Base-by-base conservation (phyloP, 768 basidiomycete genomes). In the Leccinum broughii region DNA sequence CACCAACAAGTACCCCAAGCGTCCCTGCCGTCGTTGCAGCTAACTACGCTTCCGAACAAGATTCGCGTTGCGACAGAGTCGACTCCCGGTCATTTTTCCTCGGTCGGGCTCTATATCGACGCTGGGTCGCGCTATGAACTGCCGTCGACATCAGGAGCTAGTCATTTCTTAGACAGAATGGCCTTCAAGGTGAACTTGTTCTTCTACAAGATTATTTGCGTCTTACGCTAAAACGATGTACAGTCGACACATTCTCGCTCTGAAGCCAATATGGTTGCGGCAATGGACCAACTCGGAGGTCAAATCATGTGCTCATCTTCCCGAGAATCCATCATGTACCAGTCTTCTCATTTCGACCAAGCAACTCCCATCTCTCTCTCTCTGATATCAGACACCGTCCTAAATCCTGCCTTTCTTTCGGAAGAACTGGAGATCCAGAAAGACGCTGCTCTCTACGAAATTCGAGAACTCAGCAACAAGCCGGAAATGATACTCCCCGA, bases 281-380 rank as follows among this genome's bases (percentile, higher is more conserved):
- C 89, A 41, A 89, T 96, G 68, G 88, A 93, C 71, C 81, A 82
- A 3, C 81, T 96, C 35, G 95, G 96, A 44, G 93, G 94, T 15
- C 93, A 96, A 77, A 94, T 98, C 60, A 81, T 90, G 75, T 94
- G 91, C 70, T 88, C 93, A 17, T 92, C 93, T 17, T 89, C 93
- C 2, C 83, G 97, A 51, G 97, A 99, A 73, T 85, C 93, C 22
- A 94, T 98, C 70, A 93, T 97, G 90, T 99, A 98, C 72, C 97
- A 98, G 76, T 96, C 96, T 11, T 93, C 94, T 41, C 90, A 96
- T 72, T 95, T 95, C 70, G 87, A 93, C 65, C 79, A 86, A 62
- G 86, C 86, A 44, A 92, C 95, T 2, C 86, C 91, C 1, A 80
- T 86, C 7, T 93, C 94, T 11, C 72, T 99, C 54, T 89, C 90